phyloP scores from a whole-genome alignment of 306 rosid genomes.

The Dryas octopetala region DNA sequence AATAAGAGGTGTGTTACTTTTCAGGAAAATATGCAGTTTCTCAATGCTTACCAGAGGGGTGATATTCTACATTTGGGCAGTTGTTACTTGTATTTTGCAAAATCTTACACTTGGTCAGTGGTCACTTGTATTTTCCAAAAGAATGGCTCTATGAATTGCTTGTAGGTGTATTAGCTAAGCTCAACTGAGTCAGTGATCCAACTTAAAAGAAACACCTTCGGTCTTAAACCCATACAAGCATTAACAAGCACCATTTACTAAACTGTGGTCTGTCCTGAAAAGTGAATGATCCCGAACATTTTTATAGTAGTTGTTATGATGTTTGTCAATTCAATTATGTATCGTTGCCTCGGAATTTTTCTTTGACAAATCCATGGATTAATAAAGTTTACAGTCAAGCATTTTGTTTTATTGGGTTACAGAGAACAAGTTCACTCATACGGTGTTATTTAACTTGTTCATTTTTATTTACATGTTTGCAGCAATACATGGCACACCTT shows the following conservation, averaged over 20 bases:
- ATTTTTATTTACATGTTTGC: conserved; percentile 31
- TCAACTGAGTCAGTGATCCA: background rate
- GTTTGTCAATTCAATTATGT: background rate
- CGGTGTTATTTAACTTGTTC: background rate
- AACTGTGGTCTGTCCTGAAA: background rate
- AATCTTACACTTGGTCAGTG: no score
- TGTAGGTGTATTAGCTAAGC: background rate
- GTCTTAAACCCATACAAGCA: background rate
- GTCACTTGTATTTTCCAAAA: background rate
- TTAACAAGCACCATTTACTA: background rate
- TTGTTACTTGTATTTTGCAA: no score
- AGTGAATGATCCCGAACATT: background rate
- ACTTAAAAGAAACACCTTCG: background rate
- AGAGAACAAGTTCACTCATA: background rate
- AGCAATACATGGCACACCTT: conserved; percentile 97
- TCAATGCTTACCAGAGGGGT: background rate
- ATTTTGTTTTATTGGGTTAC: background rate
- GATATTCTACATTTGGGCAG: no score
- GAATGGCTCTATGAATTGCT: background rate
- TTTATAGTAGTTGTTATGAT: background rate
- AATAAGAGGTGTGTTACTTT: background rate
- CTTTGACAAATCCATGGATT: background rate
- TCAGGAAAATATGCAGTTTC: background rate
- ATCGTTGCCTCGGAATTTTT: background rate
- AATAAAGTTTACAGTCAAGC: background rate